Percentiles rank a stretch among this genome's conserved stretches.
Conservation (phyloP, 2,329 filamentous ascomycete genomes). For the Stenocarpella maydis region DNA sequence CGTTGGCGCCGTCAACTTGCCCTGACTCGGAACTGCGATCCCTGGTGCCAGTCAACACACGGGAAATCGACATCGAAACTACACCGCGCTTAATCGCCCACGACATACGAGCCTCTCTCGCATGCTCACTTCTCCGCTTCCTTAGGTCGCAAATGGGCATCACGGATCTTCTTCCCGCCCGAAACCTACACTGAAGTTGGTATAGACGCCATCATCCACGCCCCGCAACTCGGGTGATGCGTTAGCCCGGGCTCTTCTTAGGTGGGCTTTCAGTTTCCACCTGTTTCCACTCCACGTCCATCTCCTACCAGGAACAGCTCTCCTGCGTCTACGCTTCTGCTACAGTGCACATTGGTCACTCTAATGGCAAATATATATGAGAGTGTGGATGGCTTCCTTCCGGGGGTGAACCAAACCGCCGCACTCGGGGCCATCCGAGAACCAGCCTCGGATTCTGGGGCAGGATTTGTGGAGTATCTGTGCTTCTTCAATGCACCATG, state of each 20-base stretch:
- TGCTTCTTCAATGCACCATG: neutral
- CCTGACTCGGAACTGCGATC: slow-evolving; percentile 15
- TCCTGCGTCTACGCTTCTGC: neutral
- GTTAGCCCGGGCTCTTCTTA: too few relatives aligned
- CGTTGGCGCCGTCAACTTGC: neutral
- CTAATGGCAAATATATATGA: too few relatives aligned
- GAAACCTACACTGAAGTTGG: too few relatives aligned
- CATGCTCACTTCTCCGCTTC: neutral
- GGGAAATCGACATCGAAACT: too few relatives aligned
- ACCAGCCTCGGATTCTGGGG: neutral
- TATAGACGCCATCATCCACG: neutral
- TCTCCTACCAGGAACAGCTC: too few relatives aligned
- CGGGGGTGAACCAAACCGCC: too few relatives aligned
- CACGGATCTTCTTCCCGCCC: neutral
- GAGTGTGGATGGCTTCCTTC: too few relatives aligned
- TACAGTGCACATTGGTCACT: neutral
- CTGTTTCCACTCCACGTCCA: too few relatives aligned
- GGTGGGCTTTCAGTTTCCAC: too few relatives aligned
- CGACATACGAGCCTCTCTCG: neutral
- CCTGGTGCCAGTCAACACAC: neutral
- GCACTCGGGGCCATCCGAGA: neutral
- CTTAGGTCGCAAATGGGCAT: neutral
- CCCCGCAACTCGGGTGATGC: neutral
- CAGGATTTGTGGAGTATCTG: neutral
- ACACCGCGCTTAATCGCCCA: too few relatives aligned